Conservation (phyloP, 345 rosid species). For the Geranium rotundifolium region DNA sequence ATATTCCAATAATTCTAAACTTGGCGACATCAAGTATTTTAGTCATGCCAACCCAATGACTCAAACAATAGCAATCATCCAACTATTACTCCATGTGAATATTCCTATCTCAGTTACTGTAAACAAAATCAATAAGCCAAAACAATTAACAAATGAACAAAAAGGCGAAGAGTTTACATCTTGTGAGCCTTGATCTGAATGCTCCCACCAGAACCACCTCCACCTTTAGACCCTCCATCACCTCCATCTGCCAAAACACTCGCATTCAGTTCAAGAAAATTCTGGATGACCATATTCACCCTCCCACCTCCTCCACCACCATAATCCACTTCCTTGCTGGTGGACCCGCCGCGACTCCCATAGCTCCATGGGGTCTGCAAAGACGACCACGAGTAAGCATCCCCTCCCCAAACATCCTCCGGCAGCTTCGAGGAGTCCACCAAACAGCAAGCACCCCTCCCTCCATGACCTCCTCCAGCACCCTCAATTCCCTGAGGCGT, state of each 20-base stretch:
- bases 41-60: too few relatives aligned
- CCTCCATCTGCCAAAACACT: conserved; percentile 75
- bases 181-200: conserved; percentile 54
- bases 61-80: background rate
- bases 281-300: conserved; percentile 42
- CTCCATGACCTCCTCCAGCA: conserved; percentile 97
- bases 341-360: conserved; percentile 84
- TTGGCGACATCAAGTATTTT: too few relatives aligned
- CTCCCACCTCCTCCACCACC: conserved; percentile 96
- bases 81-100: background rate
- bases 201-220: conserved; percentile 98
- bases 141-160: background rate
- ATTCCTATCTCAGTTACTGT: background rate
- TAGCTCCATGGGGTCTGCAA: conserved; percentile 64
- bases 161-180: conserved; percentile 48
- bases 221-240: conserved; percentile 76
- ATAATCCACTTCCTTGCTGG: conserved; percentile 70
- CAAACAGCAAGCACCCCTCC: conserved; percentile 85
- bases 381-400: conserved; percentile 86
- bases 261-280: conserved; percentile 50
- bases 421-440: conserved; percentile 58
- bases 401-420: conserved; percentile 99
- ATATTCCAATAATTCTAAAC: too few relatives aligned
- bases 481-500: conserved; percentile 84
- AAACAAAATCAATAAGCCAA: background rate